phyloP scores from a whole-genome alignment of 2,329 filamentous ascomycete species.

The Fusarium anguioides region DNA sequence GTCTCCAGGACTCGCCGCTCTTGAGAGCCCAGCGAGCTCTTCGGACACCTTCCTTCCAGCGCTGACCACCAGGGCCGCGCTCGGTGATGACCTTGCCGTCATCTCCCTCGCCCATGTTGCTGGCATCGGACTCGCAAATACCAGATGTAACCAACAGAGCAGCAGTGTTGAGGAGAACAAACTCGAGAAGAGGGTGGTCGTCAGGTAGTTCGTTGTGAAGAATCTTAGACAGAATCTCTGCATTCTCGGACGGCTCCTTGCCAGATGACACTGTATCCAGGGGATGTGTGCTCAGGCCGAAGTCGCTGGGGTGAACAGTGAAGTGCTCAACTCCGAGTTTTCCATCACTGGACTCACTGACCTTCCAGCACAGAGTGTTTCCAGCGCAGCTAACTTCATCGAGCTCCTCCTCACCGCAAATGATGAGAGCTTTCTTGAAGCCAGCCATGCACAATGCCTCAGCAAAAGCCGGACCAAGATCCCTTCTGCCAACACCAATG shows the following conservation, averaged over 20 bases:
- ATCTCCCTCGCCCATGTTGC: slow-evolving; percentile 82
- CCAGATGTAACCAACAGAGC: slow-evolving; percentile 88
- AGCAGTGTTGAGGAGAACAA: slow-evolving; percentile 94
- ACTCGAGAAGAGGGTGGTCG: slow-evolving; percentile 88
- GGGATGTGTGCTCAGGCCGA: slow-evolving; percentile 81
- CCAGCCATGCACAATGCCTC: slow-evolving; percentile 83
- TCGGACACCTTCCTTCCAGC: slow-evolving; percentile 95
- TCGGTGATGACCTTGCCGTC: slow-evolving; percentile 85
- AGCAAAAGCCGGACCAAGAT: slow-evolving; percentile 88
- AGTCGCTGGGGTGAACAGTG: slow-evolving; percentile 82
- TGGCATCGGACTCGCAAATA: slow-evolving; percentile 84
- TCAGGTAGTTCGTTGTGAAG: slow-evolving; percentile 76
- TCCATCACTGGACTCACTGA: slow-evolving; percentile 62
- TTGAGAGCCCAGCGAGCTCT: slow-evolving; percentile 88
- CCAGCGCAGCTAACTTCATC: slow-evolving; percentile 96
- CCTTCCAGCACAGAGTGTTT: slow-evolving; percentile 86
- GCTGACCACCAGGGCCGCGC: slow-evolving; percentile 82
- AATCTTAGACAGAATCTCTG: slow-evolving; percentile 81
- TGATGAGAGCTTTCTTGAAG: slow-evolving; percentile 84
- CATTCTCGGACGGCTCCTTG: slow-evolving; percentile 88
- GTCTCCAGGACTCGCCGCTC: slow-evolving; percentile 85
- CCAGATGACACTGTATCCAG: slow-evolving; percentile 84
- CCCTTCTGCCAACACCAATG: slow-evolving; percentile 89
- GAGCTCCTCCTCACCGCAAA: slow-evolving; percentile 93
- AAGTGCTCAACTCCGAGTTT: slow-evolving; percentile 77